Evolutionary conservation across 305 asterid species (phyloP).

Genomic region (Withania somnifera): DNA sequence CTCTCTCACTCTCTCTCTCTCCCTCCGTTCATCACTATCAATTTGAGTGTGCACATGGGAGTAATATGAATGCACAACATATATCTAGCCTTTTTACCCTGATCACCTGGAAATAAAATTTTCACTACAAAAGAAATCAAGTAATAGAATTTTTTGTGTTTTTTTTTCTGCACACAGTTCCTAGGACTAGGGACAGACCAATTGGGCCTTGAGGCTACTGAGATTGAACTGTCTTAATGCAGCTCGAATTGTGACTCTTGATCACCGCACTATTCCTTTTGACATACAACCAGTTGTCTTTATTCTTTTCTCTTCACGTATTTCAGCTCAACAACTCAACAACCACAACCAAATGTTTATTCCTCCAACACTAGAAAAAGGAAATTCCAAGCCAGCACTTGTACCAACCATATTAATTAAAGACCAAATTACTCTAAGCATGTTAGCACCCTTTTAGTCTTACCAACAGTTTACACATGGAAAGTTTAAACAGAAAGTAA

Average conservation of each 20-base stretch:
- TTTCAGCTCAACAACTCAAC: constrained; percentile 6
- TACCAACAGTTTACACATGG: too few relatives aligned
- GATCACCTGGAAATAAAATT: not conserved
- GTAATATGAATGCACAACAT: not conserved
- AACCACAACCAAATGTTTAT: not conserved
- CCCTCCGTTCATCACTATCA: not conserved
- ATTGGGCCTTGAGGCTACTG: not conserved
- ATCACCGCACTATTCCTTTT: not conserved
- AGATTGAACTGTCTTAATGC: not conserved
- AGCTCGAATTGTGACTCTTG: not conserved
- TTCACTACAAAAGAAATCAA: not conserved
- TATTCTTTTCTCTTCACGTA: not conserved
- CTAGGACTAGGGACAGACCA: not conserved
- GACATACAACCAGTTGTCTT: not conserved
- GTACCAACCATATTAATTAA: not conserved
- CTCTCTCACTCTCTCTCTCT: not conserved
- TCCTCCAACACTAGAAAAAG: not conserved
- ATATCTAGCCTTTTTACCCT: not conserved
- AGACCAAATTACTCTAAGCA: not conserved
- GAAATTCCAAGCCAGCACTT: not conserved
- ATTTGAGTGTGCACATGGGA: not conserved
- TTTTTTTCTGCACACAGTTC: not conserved
- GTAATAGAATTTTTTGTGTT: not conserved
- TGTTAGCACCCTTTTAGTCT: too few relatives aligned
- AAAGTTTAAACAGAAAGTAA: too few relatives aligned